Percentiles rank a stretch among this genome's conserved stretches.
phyloP scores from a whole-genome alignment of 140 eudicot species.

The Senecio squalidus region DNA sequence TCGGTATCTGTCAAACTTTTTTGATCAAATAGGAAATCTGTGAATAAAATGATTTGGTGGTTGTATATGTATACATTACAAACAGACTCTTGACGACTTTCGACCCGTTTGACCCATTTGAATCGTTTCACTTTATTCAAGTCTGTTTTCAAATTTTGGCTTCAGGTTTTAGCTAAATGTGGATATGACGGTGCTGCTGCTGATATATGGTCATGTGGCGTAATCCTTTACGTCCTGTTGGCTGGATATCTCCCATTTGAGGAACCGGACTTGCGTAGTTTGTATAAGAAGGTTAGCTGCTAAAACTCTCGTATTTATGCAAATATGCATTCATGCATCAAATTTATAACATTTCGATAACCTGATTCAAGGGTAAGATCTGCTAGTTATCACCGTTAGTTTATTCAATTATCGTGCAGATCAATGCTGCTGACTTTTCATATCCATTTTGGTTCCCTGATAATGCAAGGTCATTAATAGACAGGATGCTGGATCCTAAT shows the following conservation, averaged over 20 bases:
- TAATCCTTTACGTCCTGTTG: constrained; percentile 77
- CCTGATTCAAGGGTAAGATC: no score
- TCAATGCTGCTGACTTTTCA: constrained; percentile 68
- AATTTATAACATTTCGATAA: no score
- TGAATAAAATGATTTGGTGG: no score
- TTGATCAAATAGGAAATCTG: no score
- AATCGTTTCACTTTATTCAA: no score
- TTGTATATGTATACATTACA: no score
- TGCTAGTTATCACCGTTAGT: constrained; percentile 24
- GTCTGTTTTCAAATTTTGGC: not conserved
- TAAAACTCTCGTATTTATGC: not conserved
- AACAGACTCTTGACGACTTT: no score
- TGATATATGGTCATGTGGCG: constrained; percentile 98
- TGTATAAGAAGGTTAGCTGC: constrained; percentile 68
- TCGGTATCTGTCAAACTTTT: no score
- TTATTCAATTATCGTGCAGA: constrained; percentile 35
- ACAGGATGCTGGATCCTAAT: constrained; percentile 81
- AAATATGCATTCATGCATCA: not conserved
- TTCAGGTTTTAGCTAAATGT: constrained; percentile 58
- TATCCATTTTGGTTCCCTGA: constrained; percentile 87
- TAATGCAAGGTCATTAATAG: constrained; percentile 62
- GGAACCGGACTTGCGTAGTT: constrained; percentile 66
- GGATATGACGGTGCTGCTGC: constrained; percentile 99
- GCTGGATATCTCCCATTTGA: constrained; percentile 93
- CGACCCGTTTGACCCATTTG: no score